These are phyloP conservation scores for Cavenderia fasciculata DNA, from an alignment of 78 protist genomes.

Conservation along the genomic window DNA sequence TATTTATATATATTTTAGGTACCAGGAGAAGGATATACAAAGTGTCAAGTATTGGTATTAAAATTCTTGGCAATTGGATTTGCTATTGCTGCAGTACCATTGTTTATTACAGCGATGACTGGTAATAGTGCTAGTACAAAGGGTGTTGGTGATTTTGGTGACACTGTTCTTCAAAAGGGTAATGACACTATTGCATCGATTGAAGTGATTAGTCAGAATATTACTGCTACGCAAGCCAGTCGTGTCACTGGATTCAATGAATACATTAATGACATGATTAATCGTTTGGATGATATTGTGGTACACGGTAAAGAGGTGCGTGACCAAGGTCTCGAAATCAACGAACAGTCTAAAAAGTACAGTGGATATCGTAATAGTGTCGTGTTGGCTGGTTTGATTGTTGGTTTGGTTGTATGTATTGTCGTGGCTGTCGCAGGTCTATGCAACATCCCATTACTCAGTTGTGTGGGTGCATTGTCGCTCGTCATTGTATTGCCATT, in stretches of 20 bases:
- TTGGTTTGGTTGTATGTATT: background rate
- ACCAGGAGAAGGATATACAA: constrained; percentile 53
- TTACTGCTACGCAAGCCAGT: background rate
- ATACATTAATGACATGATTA: background rate
- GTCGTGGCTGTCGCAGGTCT: background rate
- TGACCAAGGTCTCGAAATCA: background rate
- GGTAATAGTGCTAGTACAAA: constrained; percentile 8
- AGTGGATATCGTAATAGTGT: background rate
- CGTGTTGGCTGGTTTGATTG: constrained; percentile 28
- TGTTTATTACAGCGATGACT: constrained; percentile 33
- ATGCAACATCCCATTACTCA: constrained; percentile 7
- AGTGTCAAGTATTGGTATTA: background rate
- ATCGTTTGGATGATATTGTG: too few relatives aligned
- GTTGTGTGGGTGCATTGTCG: background rate
- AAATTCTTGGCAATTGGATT: background rate
- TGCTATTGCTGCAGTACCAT: constrained; percentile 26
- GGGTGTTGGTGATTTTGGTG: background rate
- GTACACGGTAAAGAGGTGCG: too few relatives aligned
- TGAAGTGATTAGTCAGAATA: too few relatives aligned
- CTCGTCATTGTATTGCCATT: constrained; percentile 41
- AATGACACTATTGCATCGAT: background rate
- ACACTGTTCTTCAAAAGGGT: constrained; percentile 18
- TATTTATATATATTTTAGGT: too few relatives aligned
- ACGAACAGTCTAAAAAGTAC: background rate
- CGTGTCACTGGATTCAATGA: background rate